These are phyloP conservation scores for Metarhizium sp. DNA, from an alignment of 2,329 filamentous ascomycete species.

Conservation along the genomic window DNA sequence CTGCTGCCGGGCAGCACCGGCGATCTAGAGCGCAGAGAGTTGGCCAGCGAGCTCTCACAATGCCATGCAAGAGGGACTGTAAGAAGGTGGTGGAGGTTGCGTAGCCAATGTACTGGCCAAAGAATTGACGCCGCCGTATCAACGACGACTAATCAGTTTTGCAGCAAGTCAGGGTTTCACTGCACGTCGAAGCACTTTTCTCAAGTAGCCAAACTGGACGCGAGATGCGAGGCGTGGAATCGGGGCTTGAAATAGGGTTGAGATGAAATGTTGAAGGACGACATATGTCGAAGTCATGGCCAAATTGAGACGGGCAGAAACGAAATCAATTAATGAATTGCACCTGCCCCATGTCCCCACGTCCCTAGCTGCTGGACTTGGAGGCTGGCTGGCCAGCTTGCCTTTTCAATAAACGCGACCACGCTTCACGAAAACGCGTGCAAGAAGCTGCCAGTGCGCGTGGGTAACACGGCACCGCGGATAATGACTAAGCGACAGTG, in stretches of 20 bases:
- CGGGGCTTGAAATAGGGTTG: neutral
- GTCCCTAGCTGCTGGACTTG: too few relatives aligned
- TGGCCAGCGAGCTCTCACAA: constrained; percentile 4
- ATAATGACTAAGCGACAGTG: too few relatives aligned
- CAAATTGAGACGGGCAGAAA: neutral
- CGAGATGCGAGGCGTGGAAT: neutral
- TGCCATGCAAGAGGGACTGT: constrained; percentile 3
- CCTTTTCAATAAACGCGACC: constrained; percentile 7
- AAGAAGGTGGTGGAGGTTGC: neutral
- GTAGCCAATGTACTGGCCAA: neutral
- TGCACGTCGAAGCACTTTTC: neutral
- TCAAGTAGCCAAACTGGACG: neutral
- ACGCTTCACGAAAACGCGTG: constrained; percentile 8
- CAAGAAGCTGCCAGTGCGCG: neutral
- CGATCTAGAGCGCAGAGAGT: constrained; percentile 26
- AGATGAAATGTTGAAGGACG: neutral
- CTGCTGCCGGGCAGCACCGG: constrained; percentile 27
- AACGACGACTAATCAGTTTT: neutral
- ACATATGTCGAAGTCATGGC: neutral
- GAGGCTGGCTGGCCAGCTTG: neutral
- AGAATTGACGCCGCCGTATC: neutral
- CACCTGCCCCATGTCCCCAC: neutral
- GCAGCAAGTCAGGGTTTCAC: neutral
- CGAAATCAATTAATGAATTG: neutral
- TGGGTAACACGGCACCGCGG: too few relatives aligned